Evolutionary conservation across 441 rosid genomes (phyloP).

Genomic region (Adansonia grandidieri): DNA sequence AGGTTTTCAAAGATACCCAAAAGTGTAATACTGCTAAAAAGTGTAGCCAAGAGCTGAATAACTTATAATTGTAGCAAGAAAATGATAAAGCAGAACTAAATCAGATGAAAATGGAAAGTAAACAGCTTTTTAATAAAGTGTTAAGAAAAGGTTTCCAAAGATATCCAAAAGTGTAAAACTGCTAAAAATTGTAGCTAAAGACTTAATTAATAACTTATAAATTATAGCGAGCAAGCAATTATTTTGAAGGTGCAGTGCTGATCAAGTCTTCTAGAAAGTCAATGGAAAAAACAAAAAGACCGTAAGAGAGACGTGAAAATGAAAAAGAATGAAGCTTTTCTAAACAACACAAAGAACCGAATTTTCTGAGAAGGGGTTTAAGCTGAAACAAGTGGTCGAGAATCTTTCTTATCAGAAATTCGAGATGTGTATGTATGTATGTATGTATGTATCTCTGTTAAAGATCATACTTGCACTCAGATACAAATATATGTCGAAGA

Average conservation of each 20-base stretch:
- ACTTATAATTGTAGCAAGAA: not conserved
- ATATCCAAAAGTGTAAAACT: conserved; percentile 10
- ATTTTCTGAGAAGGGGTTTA: not conserved
- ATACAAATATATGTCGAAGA: too few species aligned
- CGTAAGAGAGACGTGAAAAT: not conserved
- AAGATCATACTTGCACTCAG: too few species aligned
- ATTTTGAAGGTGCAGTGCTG: conserved; percentile 22
- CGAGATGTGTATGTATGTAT: too few species aligned
- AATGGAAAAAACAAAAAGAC: conserved; percentile 20
- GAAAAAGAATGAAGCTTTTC: not conserved
- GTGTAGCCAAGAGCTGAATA: not conserved
- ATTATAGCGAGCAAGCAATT: conserved; percentile 1
- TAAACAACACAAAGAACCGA: not conserved
- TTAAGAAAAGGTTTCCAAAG: not conserved
- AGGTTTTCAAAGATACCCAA: not conserved
- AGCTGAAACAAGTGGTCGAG: not conserved
- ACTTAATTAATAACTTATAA: not conserved
- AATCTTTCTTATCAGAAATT: not conserved
- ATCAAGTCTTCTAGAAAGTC: conserved; percentile 43
- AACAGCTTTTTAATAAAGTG: not conserved
- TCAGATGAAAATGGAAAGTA: conserved; percentile 5
- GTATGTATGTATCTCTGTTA: too few species aligned
- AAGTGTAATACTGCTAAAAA: conserved; percentile 15
- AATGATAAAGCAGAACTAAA: not conserved
- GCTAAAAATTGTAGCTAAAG: conserved; percentile 12